Percentiles rank a stretch among this genome's conserved stretches.
These are phyloP conservation scores for Danielozyma ontarioensis DNA, from an alignment of 805 yeast genomes.

Conservation along the genomic window DNA sequence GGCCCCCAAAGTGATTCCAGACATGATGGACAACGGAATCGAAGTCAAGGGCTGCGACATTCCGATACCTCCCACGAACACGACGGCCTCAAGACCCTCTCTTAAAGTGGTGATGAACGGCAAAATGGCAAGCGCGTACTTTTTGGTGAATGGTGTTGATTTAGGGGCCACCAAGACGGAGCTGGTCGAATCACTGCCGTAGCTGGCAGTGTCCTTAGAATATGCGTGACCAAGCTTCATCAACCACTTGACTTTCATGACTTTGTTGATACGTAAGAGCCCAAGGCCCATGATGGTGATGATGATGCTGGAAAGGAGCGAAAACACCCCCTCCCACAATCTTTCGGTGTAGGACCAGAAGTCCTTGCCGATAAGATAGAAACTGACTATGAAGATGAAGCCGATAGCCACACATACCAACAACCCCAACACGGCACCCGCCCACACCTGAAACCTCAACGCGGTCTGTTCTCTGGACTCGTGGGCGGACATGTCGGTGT, in stretches of 20 bases:
- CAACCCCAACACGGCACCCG: constrained; percentile 74
- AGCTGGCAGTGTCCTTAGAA: constrained; percentile 10
- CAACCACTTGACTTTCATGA: constrained; percentile 75
- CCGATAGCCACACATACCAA: constrained; percentile 69
- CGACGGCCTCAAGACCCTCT: constrained; percentile 90
- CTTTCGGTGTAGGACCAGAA: constrained; percentile 86
- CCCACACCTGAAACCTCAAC: constrained; percentile 67
- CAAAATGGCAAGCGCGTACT: constrained; percentile 66
- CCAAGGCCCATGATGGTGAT: constrained; percentile 87
- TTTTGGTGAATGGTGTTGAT: constrained; percentile 50
- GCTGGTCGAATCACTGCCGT: constrained; percentile 6
- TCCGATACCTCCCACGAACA: constrained; percentile 81
- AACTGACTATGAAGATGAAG: constrained; percentile 58
- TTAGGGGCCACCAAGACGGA: too few relatives aligned
- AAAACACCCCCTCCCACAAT: constrained; percentile 82
- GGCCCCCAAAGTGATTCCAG: constrained; percentile 57
- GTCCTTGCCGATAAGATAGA: constrained; percentile 76
- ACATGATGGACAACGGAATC: constrained; percentile 56
- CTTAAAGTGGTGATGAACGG: constrained; percentile 85
- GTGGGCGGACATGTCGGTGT: background rate
- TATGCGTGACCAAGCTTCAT: constrained; percentile 40
- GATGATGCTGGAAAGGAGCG: constrained; percentile 69
- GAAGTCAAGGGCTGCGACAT: constrained; percentile 64
- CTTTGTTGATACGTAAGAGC: constrained; percentile 70
- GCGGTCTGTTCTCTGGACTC: background rate